These are phyloP conservation scores for Aspergillus tanneri DNA, from an alignment of 2,329 filamentous ascomycete species.

Conservation along the genomic window DNA sequence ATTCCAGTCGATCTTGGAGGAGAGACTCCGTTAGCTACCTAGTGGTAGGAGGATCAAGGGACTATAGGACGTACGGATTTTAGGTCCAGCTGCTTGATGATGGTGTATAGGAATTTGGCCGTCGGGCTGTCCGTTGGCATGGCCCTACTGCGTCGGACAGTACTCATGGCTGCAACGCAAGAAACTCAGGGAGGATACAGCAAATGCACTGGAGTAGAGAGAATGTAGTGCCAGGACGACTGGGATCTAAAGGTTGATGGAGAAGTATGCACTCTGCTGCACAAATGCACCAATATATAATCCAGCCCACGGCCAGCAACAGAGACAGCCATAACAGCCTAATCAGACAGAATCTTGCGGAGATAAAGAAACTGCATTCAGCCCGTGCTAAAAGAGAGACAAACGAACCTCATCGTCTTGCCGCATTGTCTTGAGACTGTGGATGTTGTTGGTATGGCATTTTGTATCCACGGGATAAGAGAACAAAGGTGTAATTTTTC, in stretches of 20 bases:
- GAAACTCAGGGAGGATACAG: neutral
- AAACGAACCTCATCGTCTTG: too few species aligned
- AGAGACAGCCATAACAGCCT: neutral
- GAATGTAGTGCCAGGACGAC: neutral
- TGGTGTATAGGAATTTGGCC: conserved; percentile 55
- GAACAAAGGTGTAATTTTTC: too few species aligned
- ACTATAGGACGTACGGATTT: conserved; percentile 47
- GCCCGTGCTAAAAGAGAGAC: too few species aligned
- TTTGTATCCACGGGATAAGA: too few species aligned
- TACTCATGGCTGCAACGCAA: conserved; percentile 26
- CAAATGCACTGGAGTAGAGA: neutral
- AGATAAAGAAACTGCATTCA: too few species aligned
- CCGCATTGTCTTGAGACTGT: too few species aligned
- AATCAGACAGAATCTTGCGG: neutral
- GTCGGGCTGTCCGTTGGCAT: conserved; percentile 52
- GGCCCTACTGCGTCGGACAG: conserved; percentile 41
- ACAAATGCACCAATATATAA: conserved; percentile 17
- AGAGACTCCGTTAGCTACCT: neutral
- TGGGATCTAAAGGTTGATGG: conserved; percentile 7
- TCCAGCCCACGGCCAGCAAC: neutral
- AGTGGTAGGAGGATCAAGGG: neutral
- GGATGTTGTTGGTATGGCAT: too few species aligned
- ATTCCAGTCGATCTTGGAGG: conserved; percentile 54
- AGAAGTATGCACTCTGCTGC: conserved; percentile 15
- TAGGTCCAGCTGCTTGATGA: conserved; percentile 56